Conservation (phyloP, 2,329 filamentous ascomycete genomes). For the Lizonia empirigonia region DNA sequence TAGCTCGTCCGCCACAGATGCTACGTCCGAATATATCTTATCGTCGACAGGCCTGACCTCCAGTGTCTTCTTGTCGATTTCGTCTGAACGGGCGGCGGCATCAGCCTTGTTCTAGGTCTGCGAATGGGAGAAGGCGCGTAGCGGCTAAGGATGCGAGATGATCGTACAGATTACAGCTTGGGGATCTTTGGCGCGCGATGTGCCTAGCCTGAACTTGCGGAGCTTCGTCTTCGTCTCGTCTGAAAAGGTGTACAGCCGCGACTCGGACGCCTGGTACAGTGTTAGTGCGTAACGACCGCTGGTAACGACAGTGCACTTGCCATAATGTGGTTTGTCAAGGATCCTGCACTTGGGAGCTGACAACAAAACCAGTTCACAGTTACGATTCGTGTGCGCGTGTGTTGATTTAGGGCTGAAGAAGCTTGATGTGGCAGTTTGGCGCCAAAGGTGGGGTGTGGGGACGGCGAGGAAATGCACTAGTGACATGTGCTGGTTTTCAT, state of each 20-base stretch:
- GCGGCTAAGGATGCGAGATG: constrained; percentile 10
- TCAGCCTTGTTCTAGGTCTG: constrained; percentile 31
- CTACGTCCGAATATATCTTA: constrained; percentile 80
- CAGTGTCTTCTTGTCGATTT: constrained; percentile 87
- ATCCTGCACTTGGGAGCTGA: not conserved
- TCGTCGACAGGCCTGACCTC: constrained; percentile 87
- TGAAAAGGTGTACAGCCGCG: constrained; percentile 90
- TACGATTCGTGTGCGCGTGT: constrained; percentile 9
- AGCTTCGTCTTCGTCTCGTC: constrained; percentile 86
- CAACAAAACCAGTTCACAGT: not conserved
- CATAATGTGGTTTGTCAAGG: constrained; percentile 18
- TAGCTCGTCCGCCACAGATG: constrained; percentile 83
- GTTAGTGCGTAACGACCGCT: constrained; percentile 12
- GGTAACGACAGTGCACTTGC: constrained; percentile 18
- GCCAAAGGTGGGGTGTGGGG: constrained; percentile 16
- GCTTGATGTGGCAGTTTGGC: constrained; percentile 19
- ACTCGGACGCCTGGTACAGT: constrained; percentile 69
- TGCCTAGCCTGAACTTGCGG: constrained; percentile 91
- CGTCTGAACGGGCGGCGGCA: constrained; percentile 61
- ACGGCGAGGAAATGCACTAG: constrained; percentile 18
- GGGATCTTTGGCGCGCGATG: constrained; percentile 81
- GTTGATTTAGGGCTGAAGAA: constrained; percentile 28
- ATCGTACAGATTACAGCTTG: constrained; percentile 92
- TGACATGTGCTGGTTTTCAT: constrained; percentile 2
- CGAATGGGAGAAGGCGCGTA: not conserved